Conservation (phyloP, 192 early-diverging fungal genomes). For the Backusella parvicylindrica region DNA sequence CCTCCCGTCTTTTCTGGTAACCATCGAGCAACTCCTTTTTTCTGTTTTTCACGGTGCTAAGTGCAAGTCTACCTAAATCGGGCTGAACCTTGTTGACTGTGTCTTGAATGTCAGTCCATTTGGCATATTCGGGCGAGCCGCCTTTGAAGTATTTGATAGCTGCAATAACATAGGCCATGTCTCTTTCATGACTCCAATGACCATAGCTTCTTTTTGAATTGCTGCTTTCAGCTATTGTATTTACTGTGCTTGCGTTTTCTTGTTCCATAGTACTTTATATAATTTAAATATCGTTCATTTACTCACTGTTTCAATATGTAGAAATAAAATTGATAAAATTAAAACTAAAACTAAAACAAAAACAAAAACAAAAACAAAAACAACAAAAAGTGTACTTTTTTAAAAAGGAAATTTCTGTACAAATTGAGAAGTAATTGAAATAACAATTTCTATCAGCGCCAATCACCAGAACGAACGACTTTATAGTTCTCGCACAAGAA, state of each 20-base stretch:
- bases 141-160: background rate
- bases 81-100: background rate
- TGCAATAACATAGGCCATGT: background rate
- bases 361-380: too few species aligned
- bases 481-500: too few species aligned
- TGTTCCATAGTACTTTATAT: background rate
- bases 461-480: too few species aligned
- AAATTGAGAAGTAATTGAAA: background rate
- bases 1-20: background rate
- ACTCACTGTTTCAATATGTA: background rate
- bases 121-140: background rate
- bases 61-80: background rate
- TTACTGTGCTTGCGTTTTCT: background rate
- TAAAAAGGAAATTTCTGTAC: background rate
- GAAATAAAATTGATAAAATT: background rate
- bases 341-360: background rate
- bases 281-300: background rate
- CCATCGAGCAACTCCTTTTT: background rate
- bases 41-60: slow-evolving; percentile 4
- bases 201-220: background rate
- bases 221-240: background rate
- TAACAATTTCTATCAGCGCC: too few species aligned
- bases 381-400: too few species aligned
- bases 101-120: slow-evolving; percentile 5
- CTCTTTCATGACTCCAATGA: background rate